Percentiles rank a stretch among this genome's conserved stretches.
These are phyloP conservation scores for Trichoderma koningii DNA, from an alignment of 2,329 filamentous ascomycete species.

Conservation along the genomic window DNA sequence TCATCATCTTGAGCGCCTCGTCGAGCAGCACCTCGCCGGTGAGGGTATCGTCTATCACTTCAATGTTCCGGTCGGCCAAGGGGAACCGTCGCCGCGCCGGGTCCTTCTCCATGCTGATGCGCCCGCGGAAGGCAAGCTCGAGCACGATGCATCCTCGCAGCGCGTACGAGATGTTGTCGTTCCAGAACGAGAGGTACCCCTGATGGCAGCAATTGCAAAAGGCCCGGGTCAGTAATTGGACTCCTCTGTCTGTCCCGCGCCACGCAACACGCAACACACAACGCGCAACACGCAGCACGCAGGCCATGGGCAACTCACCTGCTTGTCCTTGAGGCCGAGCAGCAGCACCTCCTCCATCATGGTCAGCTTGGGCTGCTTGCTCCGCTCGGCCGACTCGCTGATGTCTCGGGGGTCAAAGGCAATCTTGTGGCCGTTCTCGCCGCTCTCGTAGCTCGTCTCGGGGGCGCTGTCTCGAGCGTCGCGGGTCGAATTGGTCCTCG, in stretches of 20 bases:
- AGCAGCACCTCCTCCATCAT: conserved; percentile 98
- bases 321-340: conserved; percentile 96
- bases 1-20: conserved; percentile 99
- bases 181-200: conserved; percentile 99
- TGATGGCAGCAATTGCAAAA: conserved; percentile 42
- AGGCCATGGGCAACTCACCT: conserved; percentile 59
- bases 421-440: conserved; percentile 98
- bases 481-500: conserved; percentile 59
- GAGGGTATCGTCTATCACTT: conserved; percentile 94
- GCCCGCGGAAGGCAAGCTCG: conserved; percentile 91
- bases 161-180: conserved; percentile 99
- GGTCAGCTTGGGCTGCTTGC: conserved; percentile 96
- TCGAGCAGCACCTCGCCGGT: conserved; percentile 97
- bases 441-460: conserved; percentile 84
- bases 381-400: conserved; percentile 92
- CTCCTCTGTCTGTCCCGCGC: background rate
- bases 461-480: conserved; percentile 58
- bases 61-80: conserved; percentile 88
- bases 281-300: background rate
- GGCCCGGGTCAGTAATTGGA: conserved; percentile 24
- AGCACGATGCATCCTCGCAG: conserved; percentile 97
- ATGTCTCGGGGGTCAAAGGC: conserved; percentile 97
- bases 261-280: background rate
- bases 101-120: conserved; percentile 98
- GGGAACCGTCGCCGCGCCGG: conserved; percentile 88